Base-by-base conservation (phyloP, 73 alveolate genomes). In the Symbiodinium natans region DNA sequence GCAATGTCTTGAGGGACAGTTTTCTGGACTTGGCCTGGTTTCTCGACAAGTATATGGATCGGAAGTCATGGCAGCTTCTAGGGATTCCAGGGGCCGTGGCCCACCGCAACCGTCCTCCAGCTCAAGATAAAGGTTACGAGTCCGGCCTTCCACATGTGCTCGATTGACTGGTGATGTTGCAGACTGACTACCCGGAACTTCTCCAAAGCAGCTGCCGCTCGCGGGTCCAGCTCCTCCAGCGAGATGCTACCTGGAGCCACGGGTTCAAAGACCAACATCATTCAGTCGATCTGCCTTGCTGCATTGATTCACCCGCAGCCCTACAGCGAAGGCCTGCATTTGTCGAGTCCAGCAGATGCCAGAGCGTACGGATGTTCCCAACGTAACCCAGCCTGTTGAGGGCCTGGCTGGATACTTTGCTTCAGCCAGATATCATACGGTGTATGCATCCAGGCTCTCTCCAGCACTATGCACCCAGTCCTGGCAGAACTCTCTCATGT, bases 401-500 rank as follows among this genome's bases (percentile, higher is more conserved):
- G 10, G 97, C 97, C 97, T 90, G 80, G 25, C 25, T 1, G 40
- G 29, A 25, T 5, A 8, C 63, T 10, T 10, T 17, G 23, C 39
- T 4, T 52, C 31, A 52, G 23, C 27, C 71, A 52, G 41, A 19
- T 29, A 36, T 0, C 41, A 29, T 29, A 10, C 36, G 25, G 39
- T 29, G 43, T 9, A 13, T 59, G 77, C 77, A 19, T 21, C 77
- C 77, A 25, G 15, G 15, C 33, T 25, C 29, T 59, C 29, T 3
- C 84, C 11, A 29, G 43, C 43, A 33, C 43, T 8, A 31, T 63
- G 80, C 80, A 27, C 23, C 42, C 33, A 13, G 63, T 11, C 97
- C 97, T 90, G 89, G 77, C 97, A 90, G 88, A 90, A 90, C 88
- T 90, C 97, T 10, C 97, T 75, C 97, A 90, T 90, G 97, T 90